Evolutionary conservation across 225 moss, liverwort and hornwort species (phyloP), one percentile per base, ranked within the genome.

Genomic region (Sphagnum tenellum): DNA sequence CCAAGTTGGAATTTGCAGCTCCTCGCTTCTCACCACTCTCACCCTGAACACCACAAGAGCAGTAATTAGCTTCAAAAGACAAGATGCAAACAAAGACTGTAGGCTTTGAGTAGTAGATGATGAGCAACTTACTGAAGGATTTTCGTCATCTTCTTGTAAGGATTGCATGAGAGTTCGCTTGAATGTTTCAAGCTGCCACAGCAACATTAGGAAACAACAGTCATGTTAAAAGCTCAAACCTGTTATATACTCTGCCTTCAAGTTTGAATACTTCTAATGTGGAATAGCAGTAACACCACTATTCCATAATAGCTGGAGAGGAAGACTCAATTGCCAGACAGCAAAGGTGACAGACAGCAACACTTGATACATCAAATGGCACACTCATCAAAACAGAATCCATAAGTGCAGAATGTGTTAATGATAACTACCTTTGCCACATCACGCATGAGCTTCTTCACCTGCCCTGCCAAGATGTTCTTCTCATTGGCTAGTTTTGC

Each of bases 131-230:
- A 86, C 86, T 69, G 70, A 77, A 47, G 78, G 81, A 11, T 70
- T 78, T 7, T 80, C 82, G 44, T 89, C 86, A 60, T 91, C 94
- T 73, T 91, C 91, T 66, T 95, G 91, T 69, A 95, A 73, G 12
- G 94, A 95, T 66, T 95, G 91, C 91, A 95, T 89, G 2, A 95
- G 77, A 58, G 91, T 81, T 7, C 91, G 87, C 82, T 95, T 95
- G 70, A 95, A 95, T 0, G 94, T 88, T 76, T 95, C 91, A 84
- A 95, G 78, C 85, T 85, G 81, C 74, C 14, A 71, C 6, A 52
- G 7, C 6, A 64, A 71, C 6, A 9, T 5, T 52, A 9, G 52
- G 7, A 52, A 6, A 52, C 7, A 5, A 9, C 6, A 52, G 7
- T 5, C 9, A 5, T 52, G 9, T 9, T 5, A 52, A 52, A 52